Base-by-base conservation (phyloP, 1,139 yeast species). In the Hemisphaericaspora lyxosophila region DNA sequence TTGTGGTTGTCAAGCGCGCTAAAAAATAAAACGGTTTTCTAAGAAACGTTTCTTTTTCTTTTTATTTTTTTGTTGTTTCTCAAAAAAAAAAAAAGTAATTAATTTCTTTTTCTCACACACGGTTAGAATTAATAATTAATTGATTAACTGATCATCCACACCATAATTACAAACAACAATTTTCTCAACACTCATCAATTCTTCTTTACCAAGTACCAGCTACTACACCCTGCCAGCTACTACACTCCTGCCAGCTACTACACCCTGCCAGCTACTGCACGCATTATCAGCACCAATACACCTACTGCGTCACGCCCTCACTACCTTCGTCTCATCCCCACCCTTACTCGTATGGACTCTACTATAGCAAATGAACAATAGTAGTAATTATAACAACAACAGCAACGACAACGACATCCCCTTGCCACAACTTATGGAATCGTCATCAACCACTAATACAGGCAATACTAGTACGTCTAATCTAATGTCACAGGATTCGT, bases 11-110 rank as follows among this genome's bases (percentile, higher is more conserved):
- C n/a, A n/a, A n/a, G n/a, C n/a, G n/a, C n/a, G 23, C 8, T 19
- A 24, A 24, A 24, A 24, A 24, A 24, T 24, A 24, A 24, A 24
- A 24, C 26, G 26, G 26, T 24, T 24, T 24, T 24, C 26, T 24
- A 24, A 24, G 5, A 11, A 11, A 7, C n/a, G 9, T 24, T 13
- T 24, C n/a, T 24, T 24, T 24, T 24, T n/a, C 5, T 23, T 23
- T 23, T 23, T 23, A 7, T 8, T 8, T 23, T 23, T 23, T 23
- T 6, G 3, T 11, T 20, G 23, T 20, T 20, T 20, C 11, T 20
- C 11, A 20, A 20, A 6, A 6, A 19, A 19, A 19, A 19, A 6
- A 19, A 8, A 19, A 19, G 7, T 19, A 8, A 19, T 24, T 24
- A 24, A 24, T 24, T 24, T 24, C 26, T 24, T 24, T 24, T 24